Percentiles rank a stretch among this genome's conserved stretches.
Conservation (phyloP, 2,329 filamentous ascomycete genomes). For the Diplodia intermedia region DNA sequence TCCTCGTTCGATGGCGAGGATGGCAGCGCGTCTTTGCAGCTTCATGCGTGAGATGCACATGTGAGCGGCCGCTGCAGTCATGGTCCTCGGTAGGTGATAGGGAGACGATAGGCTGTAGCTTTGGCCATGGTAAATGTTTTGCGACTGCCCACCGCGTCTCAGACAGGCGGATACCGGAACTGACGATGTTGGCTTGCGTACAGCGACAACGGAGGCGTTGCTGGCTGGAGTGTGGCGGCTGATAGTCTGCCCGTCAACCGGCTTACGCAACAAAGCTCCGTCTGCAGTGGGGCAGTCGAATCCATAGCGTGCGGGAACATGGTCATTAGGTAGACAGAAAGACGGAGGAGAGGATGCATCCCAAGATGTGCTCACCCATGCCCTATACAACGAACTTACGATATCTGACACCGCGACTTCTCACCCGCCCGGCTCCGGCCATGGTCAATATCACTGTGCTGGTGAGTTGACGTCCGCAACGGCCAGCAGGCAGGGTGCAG, state of each 20-base stretch:
- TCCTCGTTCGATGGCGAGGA: background rate
- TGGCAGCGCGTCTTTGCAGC: background rate
- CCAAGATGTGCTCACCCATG: background rate
- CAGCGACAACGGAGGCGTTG: background rate
- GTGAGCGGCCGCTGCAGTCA: background rate
- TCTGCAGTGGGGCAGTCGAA: background rate
- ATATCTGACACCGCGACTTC: background rate
- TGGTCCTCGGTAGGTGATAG: background rate
- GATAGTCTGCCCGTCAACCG: background rate
- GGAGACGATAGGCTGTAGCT: background rate
- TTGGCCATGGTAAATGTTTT: background rate
- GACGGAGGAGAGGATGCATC: background rate
- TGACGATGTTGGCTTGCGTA: background rate
- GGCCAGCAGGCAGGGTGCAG: background rate
- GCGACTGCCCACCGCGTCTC: background rate
- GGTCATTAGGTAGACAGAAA: background rate
- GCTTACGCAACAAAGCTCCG: background rate
- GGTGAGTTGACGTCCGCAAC: background rate
- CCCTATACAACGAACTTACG: background rate
- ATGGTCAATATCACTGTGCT: background rate
- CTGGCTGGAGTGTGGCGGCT: background rate
- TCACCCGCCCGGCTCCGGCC: slow-evolving; percentile 11
- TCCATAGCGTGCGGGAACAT: background rate
- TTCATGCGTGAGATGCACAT: background rate
- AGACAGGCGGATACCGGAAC: background rate